Evolutionary conservation across 75 land plant species (phyloP).

Genomic region (Adiantum capillusveneris): DNA sequence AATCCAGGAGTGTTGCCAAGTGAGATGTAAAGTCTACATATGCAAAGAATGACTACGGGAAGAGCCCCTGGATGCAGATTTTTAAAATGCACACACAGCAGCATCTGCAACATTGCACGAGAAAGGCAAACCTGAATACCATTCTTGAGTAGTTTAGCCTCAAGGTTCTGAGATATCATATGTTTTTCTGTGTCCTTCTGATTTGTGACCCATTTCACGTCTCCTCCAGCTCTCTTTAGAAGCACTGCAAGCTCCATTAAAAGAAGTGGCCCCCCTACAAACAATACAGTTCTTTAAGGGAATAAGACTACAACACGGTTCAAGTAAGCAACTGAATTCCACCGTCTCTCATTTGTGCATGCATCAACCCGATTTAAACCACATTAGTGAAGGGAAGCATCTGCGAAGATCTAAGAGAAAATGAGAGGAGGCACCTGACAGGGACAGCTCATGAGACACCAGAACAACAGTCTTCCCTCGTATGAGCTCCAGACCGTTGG

Average conservation of each 20-base stretch:
- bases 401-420: neutral
- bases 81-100: neutral
- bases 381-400: no score
- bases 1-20: no score
- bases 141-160: constrained; percentile 46
- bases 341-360: no score
- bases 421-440: constrained; percentile 44
- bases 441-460: constrained; percentile 89
- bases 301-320: no score
- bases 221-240: constrained; percentile 51
- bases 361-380: no score
- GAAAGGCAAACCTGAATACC: constrained; percentile 45
- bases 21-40: no score
- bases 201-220: constrained; percentile 69
- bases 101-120: no score
- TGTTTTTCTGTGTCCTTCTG: constrained; percentile 37
- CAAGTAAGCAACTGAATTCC: no score
- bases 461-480: constrained; percentile 65
- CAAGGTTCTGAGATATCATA: constrained; percentile 48
- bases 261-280: constrained; percentile 79
- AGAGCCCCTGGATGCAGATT: no score
- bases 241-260: constrained; percentile 87
- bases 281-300: no score
- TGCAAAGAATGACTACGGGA: no score
- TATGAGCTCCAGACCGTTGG: constrained; percentile 62